Evolutionary conservation across 2,329 filamentous ascomycete genomes (phyloP).

Genomic region (Xylaria hypoxylon): DNA sequence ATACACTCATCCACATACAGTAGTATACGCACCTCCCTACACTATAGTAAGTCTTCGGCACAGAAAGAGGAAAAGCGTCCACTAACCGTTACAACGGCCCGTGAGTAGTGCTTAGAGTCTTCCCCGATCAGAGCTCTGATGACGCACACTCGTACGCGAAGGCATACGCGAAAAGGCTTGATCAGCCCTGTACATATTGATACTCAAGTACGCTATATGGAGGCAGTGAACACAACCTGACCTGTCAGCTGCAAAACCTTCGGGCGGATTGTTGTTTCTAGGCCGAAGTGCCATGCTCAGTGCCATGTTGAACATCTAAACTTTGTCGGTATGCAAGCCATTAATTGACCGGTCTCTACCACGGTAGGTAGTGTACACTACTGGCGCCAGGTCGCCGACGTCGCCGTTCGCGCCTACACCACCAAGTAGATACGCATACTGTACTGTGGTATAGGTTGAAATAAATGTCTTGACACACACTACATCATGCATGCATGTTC

Average conservation of each 20-base stretch:
- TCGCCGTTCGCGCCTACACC: constrained; percentile 32
- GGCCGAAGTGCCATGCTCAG: no score
- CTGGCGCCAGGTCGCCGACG: constrained; percentile 36
- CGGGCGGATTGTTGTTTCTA: background rate
- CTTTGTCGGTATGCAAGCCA: constrained; percentile 36
- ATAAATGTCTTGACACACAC: constrained; percentile 31
- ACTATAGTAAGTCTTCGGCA: background rate
- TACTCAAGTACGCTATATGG: background rate
- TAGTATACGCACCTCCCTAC: no score
- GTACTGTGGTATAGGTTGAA: constrained; percentile 13
- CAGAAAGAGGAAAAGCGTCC: constrained; percentile 7
- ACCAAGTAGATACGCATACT: no score
- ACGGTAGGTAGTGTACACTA: constrained; percentile 18
- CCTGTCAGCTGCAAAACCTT: background rate
- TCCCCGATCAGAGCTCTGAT: no score
- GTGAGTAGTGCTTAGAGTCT: background rate
- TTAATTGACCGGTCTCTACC: constrained; percentile 32
- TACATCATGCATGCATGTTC: constrained; percentile 32
- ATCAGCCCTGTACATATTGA: constrained; percentile 36
- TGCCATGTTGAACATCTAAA: constrained; percentile 8
- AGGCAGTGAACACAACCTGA: constrained; percentile 3
- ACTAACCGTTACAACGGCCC: constrained; percentile 16
- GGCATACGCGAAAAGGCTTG: constrained; percentile 6
- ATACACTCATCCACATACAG: no score
- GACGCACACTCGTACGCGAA: background rate